Conservation (phyloP, 345 rosid genomes). For the Toxicodendron radicans region DNA sequence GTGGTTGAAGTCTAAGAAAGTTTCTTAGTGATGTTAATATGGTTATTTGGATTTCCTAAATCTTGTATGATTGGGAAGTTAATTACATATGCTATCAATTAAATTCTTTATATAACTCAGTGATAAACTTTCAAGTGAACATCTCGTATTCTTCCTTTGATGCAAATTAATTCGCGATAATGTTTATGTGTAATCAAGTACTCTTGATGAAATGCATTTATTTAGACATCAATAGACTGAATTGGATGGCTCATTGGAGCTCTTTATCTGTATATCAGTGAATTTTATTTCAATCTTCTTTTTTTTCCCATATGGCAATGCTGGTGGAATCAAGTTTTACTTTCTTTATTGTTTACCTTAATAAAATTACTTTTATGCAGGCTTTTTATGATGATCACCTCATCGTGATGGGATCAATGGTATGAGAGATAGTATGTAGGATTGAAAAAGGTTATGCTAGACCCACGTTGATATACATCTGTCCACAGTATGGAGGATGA, state of each 20-base stretch:
- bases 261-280: neutral
- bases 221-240: neutral
- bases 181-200: neutral
- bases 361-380: neutral
- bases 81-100: neutral
- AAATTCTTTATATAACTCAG: neutral
- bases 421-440: conserved; percentile 4
- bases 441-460: neutral
- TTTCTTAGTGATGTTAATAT: neutral
- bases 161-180: neutral
- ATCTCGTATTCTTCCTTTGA: neutral
- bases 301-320: conserved; percentile 2
- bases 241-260: neutral
- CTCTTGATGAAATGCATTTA: neutral
- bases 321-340: neutral
- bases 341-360: neutral
- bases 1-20: neutral
- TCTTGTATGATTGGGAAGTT: neutral
- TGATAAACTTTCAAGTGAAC: neutral
- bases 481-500: conserved; percentile 71
- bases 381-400: conserved; percentile 1
- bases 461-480: conserved; percentile 6
- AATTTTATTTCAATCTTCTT: neutral
- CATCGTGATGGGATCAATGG: neutral
- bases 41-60: neutral